Conservation (phyloP, 2,329 filamentous ascomycete species). For the Fonsecaea erecta region DNA sequence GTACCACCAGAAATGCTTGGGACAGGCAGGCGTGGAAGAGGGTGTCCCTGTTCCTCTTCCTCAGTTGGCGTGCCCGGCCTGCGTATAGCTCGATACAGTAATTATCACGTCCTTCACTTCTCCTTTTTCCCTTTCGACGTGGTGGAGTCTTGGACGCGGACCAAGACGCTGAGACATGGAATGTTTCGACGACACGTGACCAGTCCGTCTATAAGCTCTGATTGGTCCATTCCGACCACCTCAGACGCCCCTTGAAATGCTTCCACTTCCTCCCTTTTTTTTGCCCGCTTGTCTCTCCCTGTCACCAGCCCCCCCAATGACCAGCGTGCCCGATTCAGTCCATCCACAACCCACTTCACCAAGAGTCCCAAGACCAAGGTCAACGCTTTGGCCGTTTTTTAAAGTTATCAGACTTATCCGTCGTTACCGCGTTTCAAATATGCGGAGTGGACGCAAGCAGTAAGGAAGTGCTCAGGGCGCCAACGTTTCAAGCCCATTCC, state of each 20-base stretch:
- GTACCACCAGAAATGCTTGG: constrained; percentile 53
- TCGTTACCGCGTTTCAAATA: constrained; percentile 22
- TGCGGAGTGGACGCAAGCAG: constrained; percentile 5
- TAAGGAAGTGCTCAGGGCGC: constrained; percentile 2
- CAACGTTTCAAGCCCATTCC: constrained; percentile 21
- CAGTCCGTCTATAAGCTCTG: neutral
- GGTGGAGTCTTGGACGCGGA: neutral
- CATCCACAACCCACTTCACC: neutral
- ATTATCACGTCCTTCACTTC: neutral
- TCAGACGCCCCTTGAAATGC: constrained; percentile 1
- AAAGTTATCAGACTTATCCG: constrained; percentile 4
- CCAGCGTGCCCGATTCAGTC: neutral
- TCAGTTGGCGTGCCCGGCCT: constrained; percentile 27
- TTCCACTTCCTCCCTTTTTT: constrained; percentile 4
- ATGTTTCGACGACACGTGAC: constrained; percentile 21
- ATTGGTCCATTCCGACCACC: neutral
- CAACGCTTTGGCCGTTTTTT: constrained; percentile 12
- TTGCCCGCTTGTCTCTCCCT: neutral
- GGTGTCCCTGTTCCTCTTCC: no score
- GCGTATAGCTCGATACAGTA: constrained; percentile 25
- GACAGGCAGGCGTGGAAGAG: constrained; percentile 39
- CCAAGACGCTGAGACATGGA: constrained; percentile 6
- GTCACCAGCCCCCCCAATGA: neutral
- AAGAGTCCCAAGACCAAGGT: neutral
- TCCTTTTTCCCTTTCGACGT: neutral